phyloP scores from a whole-genome alignment of 2,329 filamentous ascomycete species.

The Exserohilum rostratum region DNA sequence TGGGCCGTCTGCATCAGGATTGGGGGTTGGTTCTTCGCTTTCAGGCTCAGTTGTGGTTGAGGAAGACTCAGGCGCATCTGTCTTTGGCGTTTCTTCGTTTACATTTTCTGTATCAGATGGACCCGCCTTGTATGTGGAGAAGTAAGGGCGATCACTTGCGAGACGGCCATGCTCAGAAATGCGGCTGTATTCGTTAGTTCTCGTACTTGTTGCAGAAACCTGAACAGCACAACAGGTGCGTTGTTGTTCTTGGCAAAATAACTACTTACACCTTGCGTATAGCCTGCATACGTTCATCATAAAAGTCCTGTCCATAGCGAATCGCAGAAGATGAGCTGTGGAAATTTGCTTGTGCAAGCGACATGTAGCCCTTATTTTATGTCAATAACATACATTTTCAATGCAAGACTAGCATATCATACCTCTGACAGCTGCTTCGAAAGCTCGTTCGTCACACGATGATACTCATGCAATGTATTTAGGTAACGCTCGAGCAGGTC shows the following conservation, averaged over 20 bases:
- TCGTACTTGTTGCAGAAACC: background rate
- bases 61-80: background rate
- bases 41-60: background rate
- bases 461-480: conserved; percentile 69
- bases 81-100: background rate
- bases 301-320: conserved; percentile 72
- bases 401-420: conserved; percentile 26
- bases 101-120: background rate
- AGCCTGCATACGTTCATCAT: conserved; percentile 76
- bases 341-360: conserved; percentile 78
- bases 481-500: conserved; percentile 70
- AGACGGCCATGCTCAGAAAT: conserved; percentile 11
- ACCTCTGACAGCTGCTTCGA: conserved; percentile 61
- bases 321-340: conserved; percentile 66
- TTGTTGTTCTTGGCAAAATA: background rate
- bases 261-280: conserved; percentile 53
- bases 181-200: conserved; percentile 1
- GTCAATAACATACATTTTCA: background rate
- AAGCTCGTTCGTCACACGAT: conserved; percentile 62
- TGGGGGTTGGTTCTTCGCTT: background rate
- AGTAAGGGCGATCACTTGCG: conserved; percentile 14
- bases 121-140: conserved; percentile 1
- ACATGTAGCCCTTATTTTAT: conserved; percentile 50
- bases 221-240: background rate
- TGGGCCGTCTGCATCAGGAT: background rate